Conservation (phyloP, 495 filamentous ascomycete species). For the Penicillium flavigenum region DNA sequence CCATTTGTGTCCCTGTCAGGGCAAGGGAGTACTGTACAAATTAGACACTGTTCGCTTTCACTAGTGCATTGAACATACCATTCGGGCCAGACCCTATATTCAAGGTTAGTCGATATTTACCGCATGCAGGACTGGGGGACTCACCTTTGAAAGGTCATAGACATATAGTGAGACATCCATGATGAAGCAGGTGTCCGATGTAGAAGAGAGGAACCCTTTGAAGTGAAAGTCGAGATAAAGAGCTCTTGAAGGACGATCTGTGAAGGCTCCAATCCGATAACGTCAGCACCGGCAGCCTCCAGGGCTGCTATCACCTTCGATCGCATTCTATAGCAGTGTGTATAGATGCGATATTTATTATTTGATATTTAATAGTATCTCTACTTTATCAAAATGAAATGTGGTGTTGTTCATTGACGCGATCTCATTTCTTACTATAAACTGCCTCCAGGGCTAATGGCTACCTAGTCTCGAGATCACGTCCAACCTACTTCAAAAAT, state of each 20-base stretch:
- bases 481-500: background rate
- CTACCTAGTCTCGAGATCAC: background rate
- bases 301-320: constrained; percentile 27
- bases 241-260: constrained; percentile 11
- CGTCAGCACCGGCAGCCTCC: constrained; percentile 35
- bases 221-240: constrained; percentile 11
- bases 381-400: background rate
- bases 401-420: background rate
- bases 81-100: constrained; percentile 44
- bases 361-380: background rate
- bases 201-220: background rate
- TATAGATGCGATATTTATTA: background rate
- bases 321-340: constrained; percentile 11
- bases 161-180: constrained; percentile 93
- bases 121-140: background rate
- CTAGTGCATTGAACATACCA: constrained; percentile 31
- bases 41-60: constrained; percentile 3
- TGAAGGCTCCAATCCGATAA: constrained; percentile 36
- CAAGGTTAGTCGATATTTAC: background rate
- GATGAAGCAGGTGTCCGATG: background rate
- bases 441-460: background rate
- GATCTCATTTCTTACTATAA: background rate
- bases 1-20: constrained; percentile 68
- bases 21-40: constrained; percentile 43
- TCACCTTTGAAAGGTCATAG: constrained; percentile 85